A percentile compares a stretch with the other conserved stretches of the same genome.
phyloP scores from a whole-genome alignment of 1,284 basidiomycete genomes.

The Rhodotorula sp. region DNA sequence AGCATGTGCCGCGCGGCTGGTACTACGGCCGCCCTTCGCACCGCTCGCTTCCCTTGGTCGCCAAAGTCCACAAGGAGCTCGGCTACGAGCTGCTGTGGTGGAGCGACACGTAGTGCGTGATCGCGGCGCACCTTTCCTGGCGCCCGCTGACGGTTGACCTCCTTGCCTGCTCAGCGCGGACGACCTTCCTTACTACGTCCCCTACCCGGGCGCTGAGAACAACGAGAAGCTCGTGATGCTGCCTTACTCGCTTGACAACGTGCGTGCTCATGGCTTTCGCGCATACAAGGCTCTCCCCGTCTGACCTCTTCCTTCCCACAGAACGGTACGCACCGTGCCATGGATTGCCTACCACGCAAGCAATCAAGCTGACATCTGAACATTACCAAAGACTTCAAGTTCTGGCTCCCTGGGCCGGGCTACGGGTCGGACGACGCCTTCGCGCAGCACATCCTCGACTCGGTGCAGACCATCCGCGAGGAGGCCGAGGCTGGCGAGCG shows the following conservation, averaged over 20 bases:
- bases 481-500: conserved; percentile 18
- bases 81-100: conserved; percentile 48
- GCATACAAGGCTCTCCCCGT: no score
- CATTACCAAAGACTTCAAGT: conserved; percentile 43
- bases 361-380: no score
- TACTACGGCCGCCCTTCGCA: conserved; percentile 47
- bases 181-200: conserved; percentile 46
- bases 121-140: background rate
- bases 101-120: conserved; percentile 20
- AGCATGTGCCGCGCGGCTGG: conserved; percentile 46
- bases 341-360: no score
- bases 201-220: conserved; percentile 36
- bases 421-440: conserved; percentile 46
- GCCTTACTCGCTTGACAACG: conserved; percentile 31
- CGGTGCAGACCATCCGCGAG: conserved; percentile 28
- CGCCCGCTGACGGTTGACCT: conserved; percentile 27
- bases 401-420: conserved; percentile 43
- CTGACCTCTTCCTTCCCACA: no score
- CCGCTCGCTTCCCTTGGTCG: conserved; percentile 45
- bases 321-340: no score
- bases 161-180: conserved; percentile 37
- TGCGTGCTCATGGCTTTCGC: no score
- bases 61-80: conserved; percentile 48
- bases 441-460: conserved; percentile 44
- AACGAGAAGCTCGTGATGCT: conserved; percentile 40